Base-by-base conservation (phyloP, 768 basidiomycete species). In the Myochromella boudieri region DNA sequence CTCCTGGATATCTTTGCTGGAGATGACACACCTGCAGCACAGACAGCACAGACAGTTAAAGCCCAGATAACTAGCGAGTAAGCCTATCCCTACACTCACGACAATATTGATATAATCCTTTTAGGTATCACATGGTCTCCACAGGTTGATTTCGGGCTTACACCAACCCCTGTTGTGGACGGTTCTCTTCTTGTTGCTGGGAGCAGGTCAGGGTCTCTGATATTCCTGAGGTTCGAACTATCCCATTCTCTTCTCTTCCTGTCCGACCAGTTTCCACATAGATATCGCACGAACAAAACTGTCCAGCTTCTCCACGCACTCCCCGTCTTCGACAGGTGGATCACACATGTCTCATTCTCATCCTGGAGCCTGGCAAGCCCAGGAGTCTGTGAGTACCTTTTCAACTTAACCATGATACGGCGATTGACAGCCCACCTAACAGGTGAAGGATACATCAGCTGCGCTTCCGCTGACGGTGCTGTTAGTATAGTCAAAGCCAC, bases 61-160 rank as follows among this genome's bases (percentile, higher is more conserved):
- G 69, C 76, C 11, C 89, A 91, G 57, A 69, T 76, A 5, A 73
- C 70, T 22, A 76, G 87, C 81, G 52, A 54, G 82, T 68, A 12
- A 25, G 42, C 14, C 51, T n/a, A 7, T 33, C 12, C 29, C 21
- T 22, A 37, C 27, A 28, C 9, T 38, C 9, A n/a, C 34, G 5
- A 7, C 9, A 11, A 24, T 14, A n/a, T 4, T 53, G 38, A 48
- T 39, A n/a, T 21, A 37, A 10, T 24, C 39, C 20, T 41, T 15
- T 17, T 54, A 91, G 88, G 84, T 57, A 77, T 87, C 25, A 68
- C 74, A 11, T 92, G 89, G 89, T 84, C 88, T 3, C 51, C 62
- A 22, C 82, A 85, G 59, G 69, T 79, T 1, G 65, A 80, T 46
- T 87, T 86, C 64, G 72, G 71, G 9, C 50, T 76, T 8, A 57